phyloP scores from a whole-genome alignment of 805 yeast genomes.

The Ogataea nitratoaversa region DNA sequence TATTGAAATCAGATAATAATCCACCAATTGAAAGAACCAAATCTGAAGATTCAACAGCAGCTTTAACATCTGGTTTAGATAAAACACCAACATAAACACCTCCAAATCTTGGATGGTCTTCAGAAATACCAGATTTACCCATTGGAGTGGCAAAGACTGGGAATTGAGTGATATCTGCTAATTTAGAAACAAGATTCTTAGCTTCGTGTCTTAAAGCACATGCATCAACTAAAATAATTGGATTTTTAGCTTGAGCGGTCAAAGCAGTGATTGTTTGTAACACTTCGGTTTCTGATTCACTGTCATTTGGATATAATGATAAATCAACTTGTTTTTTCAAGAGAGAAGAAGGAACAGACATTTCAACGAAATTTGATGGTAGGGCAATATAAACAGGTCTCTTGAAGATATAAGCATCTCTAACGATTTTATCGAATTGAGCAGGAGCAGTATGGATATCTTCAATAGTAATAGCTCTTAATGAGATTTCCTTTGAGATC shows the following conservation, averaged over 20 bases:
- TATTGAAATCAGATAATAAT: slow-evolving; percentile 75
- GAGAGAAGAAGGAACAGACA: slow-evolving; percentile 47
- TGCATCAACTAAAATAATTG: slow-evolving; percentile 73
- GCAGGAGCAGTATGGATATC: slow-evolving; percentile 60
- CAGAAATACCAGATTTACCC: slow-evolving; percentile 76
- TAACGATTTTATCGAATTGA: slow-evolving; percentile 66
- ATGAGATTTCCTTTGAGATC: slow-evolving; percentile 67
- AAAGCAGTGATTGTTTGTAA: slow-evolving; percentile 45
- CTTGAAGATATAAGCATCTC: slow-evolving; percentile 62
- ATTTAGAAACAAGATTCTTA: slow-evolving; percentile 51
- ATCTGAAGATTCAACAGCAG: slow-evolving; percentile 65
- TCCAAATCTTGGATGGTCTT: slow-evolving; percentile 65
- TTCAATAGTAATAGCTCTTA: slow-evolving; percentile 56
- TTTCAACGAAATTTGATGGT: slow-evolving; percentile 72
- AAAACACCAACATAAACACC: slow-evolving; percentile 77
- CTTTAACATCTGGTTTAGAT: slow-evolving; percentile 63
- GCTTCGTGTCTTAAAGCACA: slow-evolving; percentile 73
- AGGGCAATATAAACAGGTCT: slow-evolving; percentile 74
- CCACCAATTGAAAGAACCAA: slow-evolving; percentile 72
- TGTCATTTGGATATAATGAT: slow-evolving; percentile 49
- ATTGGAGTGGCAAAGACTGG: slow-evolving; percentile 77
- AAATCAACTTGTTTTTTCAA: slow-evolving; percentile 62
- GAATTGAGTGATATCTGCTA: slow-evolving; percentile 65
- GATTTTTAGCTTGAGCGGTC: slow-evolving; percentile 54
- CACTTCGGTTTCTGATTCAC: slow-evolving; percentile 56